Base-by-base conservation (phyloP, 345 rosid species). In the Boechera stricta region DNA sequence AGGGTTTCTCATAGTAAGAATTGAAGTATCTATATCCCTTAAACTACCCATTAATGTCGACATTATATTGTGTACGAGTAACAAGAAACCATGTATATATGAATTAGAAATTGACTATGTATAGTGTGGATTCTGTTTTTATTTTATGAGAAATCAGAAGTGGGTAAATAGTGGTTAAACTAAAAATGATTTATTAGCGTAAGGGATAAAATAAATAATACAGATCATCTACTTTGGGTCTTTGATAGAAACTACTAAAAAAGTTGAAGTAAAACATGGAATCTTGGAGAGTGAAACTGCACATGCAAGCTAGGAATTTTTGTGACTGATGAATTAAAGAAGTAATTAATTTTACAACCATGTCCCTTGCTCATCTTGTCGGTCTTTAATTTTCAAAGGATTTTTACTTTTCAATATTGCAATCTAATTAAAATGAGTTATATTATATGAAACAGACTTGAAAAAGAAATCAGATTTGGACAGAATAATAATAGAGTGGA, bases 291-390 rank as follows among this genome's bases (percentile, higher is more conserved):
- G 75, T 39, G 36, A 41, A 76, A 51, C 2, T 49, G 73, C 68
- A 67, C 79, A 75, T 75, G 79, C 68, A 75, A 75, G 59, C 67
- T 35, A 75, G 73, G 54, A 75, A 67, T 57, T 67, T 38, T 58
- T 67, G 79, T 75, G 74, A 39, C 61, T 16, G 60, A 57, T 39
- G 47, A 56, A 33, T 36, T 44, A 54, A 26, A 28, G 5, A 68
- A 58, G 9, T 52, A 67, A 58, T 48, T 75, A 18, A 48, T 7
- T 16, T 45, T 21, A 64, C 29, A 35, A 24, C 56, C 54, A 47
- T 35, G 51, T 47, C 41, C 15, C 24, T 58, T 47, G 72, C 72
- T 55, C 66, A 65, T 48, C 57, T 54, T 74, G 67, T 74, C 67
- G 39, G 72, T n/a, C 8, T 36, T 72, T 29, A 42, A 10, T 52